Conservation (phyloP, 2,329 filamentous ascomycete genomes). For the Thelonectria discophora region DNA sequence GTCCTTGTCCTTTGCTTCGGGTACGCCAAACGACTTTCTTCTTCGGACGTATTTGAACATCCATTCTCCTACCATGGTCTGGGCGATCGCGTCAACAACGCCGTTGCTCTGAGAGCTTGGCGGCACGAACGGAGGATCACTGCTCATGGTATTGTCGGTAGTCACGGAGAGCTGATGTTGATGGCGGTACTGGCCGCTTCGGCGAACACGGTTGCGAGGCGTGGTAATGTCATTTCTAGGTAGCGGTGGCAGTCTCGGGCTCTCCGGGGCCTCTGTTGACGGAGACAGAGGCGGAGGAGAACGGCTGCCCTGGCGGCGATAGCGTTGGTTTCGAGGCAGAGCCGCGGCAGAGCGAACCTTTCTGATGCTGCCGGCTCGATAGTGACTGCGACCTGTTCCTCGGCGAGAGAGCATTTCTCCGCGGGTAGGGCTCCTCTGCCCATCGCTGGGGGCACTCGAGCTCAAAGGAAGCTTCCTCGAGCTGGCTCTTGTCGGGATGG, state of each 20-base stretch:
- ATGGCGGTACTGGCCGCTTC: constrained; percentile 55
- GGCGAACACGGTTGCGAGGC: constrained; percentile 58
- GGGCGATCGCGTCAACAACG: constrained; percentile 95
- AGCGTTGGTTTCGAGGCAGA: constrained; percentile 65
- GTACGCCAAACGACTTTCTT: constrained; percentile 88
- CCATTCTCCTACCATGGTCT: constrained; percentile 98
- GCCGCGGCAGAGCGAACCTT: constrained; percentile 87
- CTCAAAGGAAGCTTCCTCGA: constrained; percentile 77
- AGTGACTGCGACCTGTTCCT: constrained; percentile 56
- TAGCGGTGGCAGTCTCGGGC: constrained; percentile 75
- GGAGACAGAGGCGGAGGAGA: constrained; percentile 73
- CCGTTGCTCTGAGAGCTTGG: constrained; percentile 74
- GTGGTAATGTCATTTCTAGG: constrained; percentile 77
- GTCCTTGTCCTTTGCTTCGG: constrained; percentile 72
- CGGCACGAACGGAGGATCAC: constrained; percentile 54
- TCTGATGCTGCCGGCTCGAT: constrained; percentile 71
- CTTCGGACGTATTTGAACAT: constrained; percentile 92
- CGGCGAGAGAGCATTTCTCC: constrained; percentile 65
- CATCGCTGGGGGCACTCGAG: constrained; percentile 73
- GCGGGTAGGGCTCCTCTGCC: constrained; percentile 78
- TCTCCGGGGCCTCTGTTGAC: constrained; percentile 73
- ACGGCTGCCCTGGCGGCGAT: constrained; percentile 62
- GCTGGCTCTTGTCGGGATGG: constrained; percentile 88
- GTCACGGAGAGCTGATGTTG: constrained; percentile 69
- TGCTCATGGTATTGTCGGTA: constrained; percentile 61